Base-by-base conservation (phyloP, 1,284 basidiomycete species). In the Malassezia vespertilionis region DNA sequence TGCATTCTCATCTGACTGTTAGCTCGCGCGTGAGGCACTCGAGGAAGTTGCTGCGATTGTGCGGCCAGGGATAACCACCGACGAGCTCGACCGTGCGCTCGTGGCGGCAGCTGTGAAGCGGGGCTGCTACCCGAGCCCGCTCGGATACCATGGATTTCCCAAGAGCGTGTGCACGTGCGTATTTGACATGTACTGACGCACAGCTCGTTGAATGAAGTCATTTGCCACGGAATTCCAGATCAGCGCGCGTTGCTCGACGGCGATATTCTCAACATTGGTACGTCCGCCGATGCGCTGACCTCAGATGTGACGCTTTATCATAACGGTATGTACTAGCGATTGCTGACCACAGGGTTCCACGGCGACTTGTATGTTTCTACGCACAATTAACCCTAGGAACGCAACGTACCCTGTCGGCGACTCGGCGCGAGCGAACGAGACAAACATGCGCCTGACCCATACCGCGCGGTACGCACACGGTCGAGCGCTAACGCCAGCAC, bases 111-210 rank as follows among this genome's bases (percentile, higher is more conserved):
- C 79, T 56, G 82, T 97, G 60, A 84, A 91, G 74, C 78, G 90
- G 44, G 81, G 87, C 62, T 81, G 86, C 35, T 97, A 97, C 73
- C 93, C 93, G 3, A 88, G 84, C 27, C 86, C 93, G 28, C 76
- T 97, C 44, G 89, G 89, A 69, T 99, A 99, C 74, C 80, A 84
- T 55, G 77, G 79, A 40, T 97, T 84, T 71, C 91, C 91, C 21
- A 95, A 96, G 76, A 93, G 87, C 34, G 81, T 95, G 37, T 99
- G 93, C 82, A 91, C 84, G n/a, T n/a, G n/a, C n/a, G n/a, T n/a
- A n/a, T n/a, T n/a, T n/a, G n/a, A n/a, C n/a, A n/a, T n/a, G n/a
- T n/a, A n/a, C n/a, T n/a, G n/a, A n/a, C n/a, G n/a, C n/a, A n/a
- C n/a, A n/a, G n/a, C 35, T 63, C 86, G 22, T 75, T 97, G 33